Conservation (phyloP, 2,329 filamentous ascomycete species). For the Tolypocladium ovalisporum region DNA sequence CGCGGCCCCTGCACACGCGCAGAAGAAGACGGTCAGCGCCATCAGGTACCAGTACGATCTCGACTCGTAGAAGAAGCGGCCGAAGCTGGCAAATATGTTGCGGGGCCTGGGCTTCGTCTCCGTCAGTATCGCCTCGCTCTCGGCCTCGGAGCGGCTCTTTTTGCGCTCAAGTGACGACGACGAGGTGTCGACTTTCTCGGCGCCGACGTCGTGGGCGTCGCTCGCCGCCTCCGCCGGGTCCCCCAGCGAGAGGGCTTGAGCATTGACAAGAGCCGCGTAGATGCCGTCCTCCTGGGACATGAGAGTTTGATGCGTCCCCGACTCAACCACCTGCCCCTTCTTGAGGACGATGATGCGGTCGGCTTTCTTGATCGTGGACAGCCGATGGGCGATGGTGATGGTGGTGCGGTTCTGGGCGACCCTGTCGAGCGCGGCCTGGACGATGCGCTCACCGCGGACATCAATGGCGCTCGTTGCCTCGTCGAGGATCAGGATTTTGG, state of each 20-base stretch:
- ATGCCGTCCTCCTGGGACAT: slow-evolving; percentile 48
- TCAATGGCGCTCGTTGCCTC: slow-evolving; percentile 63
- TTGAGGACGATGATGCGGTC: slow-evolving; percentile 70
- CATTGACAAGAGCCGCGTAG: slow-evolving; percentile 57
- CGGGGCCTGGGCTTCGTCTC: slow-evolving; percentile 19
- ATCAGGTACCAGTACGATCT: slow-evolving; percentile 39
- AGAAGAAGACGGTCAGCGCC: slow-evolving; percentile 34
- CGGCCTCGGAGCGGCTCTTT: slow-evolving; percentile 32
- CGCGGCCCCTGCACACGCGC: slow-evolving; percentile 30
- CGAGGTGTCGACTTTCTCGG: slow-evolving; percentile 11
- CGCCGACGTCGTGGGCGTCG: slow-evolving; percentile 25
- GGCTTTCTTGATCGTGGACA: slow-evolving; percentile 67
- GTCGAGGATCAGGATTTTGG: slow-evolving; percentile 62
- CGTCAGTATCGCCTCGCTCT: slow-evolving; percentile 13
- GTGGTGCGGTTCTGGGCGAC: slow-evolving; percentile 55
- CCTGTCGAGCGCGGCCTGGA: slow-evolving; percentile 53
- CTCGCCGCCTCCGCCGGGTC: slow-evolving; percentile 27
- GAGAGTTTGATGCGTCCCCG: slow-evolving; percentile 65
- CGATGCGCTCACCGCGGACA: slow-evolving; percentile 43
- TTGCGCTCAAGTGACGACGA: slow-evolving; percentile 25
- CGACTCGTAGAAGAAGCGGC: slow-evolving; percentile 46
- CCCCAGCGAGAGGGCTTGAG: slow-evolving; percentile 48
- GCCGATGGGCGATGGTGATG: slow-evolving; percentile 62
- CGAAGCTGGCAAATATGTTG: slow-evolving; percentile 42
- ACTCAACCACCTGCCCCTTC: slow-evolving; percentile 59